These are phyloP conservation scores for Myxozyma vanderwaltii DNA, from an alignment of 805 yeast species.

Conservation along the genomic window DNA sequence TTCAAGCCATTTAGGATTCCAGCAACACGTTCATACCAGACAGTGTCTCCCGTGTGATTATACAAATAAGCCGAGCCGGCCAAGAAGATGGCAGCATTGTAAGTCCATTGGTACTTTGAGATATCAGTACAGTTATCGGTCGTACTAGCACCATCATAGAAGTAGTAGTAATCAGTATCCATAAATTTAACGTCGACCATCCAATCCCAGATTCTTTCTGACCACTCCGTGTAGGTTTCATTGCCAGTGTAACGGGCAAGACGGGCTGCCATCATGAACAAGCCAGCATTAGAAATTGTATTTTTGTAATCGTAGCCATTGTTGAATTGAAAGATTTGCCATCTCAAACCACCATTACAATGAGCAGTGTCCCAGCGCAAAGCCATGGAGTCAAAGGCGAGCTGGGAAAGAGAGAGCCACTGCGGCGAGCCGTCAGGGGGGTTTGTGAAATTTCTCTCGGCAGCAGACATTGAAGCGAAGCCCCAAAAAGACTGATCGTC, in stretches of 20 bases:
- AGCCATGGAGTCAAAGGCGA: conserved; percentile 88
- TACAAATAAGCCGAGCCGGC: conserved; percentile 81
- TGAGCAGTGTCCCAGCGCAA: conserved; percentile 74
- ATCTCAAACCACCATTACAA: conserved; percentile 89
- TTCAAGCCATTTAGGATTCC: conserved; percentile 57
- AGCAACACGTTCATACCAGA: conserved; percentile 67
- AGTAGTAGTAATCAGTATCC: conserved; percentile 37
- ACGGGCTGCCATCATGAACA: conserved; percentile 80
- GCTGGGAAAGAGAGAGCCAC: conserved; percentile 86
- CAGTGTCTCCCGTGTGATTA: conserved; percentile 64
- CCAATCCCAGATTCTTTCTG: conserved; percentile 78
- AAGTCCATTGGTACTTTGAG: conserved; percentile 74
- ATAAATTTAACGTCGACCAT: conserved; percentile 52
- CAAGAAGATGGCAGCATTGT: conserved; percentile 78
- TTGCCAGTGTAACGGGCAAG: conserved; percentile 80
- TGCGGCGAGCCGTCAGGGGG: conserved; percentile 62
- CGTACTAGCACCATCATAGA: conserved; percentile 55
- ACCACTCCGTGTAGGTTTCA: conserved; percentile 67
- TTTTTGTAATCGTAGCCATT: conserved; percentile 92
- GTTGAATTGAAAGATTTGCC: conserved; percentile 97
- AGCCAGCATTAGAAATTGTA: conserved; percentile 77
- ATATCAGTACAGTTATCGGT: conserved; percentile 62
- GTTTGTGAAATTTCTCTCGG: conserved; percentile 80
- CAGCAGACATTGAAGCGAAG: conserved; percentile 86
- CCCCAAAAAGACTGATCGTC: conserved; percentile 99